These are phyloP conservation scores for Syzygium oleosum DNA, from an alignment of 345 rosid species.

Conservation along the genomic window DNA sequence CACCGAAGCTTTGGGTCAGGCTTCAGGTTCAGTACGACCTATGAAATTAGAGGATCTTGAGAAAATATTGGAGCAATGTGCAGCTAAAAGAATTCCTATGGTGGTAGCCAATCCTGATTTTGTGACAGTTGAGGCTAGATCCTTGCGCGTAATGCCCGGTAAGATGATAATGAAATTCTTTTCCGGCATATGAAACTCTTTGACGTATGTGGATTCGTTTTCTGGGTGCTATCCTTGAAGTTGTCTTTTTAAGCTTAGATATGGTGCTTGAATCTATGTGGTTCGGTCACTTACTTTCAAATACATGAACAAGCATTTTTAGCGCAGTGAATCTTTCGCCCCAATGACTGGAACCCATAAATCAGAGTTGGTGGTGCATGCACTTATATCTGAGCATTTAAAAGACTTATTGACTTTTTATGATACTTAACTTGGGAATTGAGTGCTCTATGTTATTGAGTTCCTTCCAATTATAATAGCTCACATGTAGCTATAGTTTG, in stretches of 20 bases:
- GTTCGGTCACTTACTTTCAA: background rate
- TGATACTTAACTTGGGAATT: background rate
- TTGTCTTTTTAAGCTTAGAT: background rate
- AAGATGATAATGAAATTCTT: constrained; percentile 5
- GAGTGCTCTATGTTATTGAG: background rate
- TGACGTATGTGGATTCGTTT: background rate
- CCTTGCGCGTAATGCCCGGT: constrained; percentile 86
- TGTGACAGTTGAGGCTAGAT: constrained; percentile 90
- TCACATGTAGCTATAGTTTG: background rate
- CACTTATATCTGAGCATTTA: background rate
- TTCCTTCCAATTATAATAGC: background rate
- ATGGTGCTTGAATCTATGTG: background rate
- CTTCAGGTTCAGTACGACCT: constrained; percentile 53
- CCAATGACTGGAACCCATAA: background rate
- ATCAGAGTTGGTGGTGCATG: background rate
- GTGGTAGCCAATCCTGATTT: constrained; percentile 93
- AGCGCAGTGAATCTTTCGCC: background rate
- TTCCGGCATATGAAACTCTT: background rate
- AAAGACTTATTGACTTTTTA: background rate
- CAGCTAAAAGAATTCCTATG: constrained; percentile 71
- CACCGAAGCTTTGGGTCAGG: constrained; percentile 78
- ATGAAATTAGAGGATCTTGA: constrained; percentile 63
- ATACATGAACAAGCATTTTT: background rate
- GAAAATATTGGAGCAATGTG: constrained; percentile 68
- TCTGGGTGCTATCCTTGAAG: background rate